Conservation (phyloP, 2,329 filamentous ascomycete genomes). For the Lachnellula willkommii region DNA sequence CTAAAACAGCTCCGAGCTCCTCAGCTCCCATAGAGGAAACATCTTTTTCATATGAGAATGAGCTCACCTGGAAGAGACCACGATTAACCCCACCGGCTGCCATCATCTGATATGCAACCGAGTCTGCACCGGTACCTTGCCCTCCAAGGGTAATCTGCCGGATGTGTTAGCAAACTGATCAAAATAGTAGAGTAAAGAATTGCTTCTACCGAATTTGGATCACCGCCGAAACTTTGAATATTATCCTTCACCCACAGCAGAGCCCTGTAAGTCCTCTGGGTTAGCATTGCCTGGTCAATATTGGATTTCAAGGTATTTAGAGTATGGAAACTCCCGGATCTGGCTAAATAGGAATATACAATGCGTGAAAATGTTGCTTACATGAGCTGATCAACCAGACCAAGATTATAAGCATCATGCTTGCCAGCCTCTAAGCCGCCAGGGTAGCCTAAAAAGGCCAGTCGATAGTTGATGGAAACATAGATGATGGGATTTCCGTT, state of each 20-base stretch:
- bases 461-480: conserved; percentile 36
- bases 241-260: conserved; percentile 55
- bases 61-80: conserved; percentile 5
- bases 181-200: neutral
- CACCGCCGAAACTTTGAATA: conserved; percentile 42
- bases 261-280: conserved; percentile 24
- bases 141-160: conserved; percentile 15
- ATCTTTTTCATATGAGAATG: no score
- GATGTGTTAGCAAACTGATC: neutral
- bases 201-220: conserved; percentile 32
- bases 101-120: conserved; percentile 12
- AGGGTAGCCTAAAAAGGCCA: conserved; percentile 22
- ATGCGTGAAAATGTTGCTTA: no score
- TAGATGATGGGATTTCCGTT: conserved; percentile 28
- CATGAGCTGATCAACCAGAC: conserved; percentile 54
- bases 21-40: no score
- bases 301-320: no score
- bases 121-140: conserved; percentile 12
- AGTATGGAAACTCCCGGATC: no score
- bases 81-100: conserved; percentile 1
- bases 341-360: no score
- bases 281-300: no score
- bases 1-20: no score
- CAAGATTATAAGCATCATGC: conserved; percentile 44
- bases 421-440: conserved; percentile 6